Evolutionary conservation across 371 early-diverging fungal genomes (phyloP), one percentile per base, ranked within the genome.

Genomic region (Synchytrium microbalum): DNA sequence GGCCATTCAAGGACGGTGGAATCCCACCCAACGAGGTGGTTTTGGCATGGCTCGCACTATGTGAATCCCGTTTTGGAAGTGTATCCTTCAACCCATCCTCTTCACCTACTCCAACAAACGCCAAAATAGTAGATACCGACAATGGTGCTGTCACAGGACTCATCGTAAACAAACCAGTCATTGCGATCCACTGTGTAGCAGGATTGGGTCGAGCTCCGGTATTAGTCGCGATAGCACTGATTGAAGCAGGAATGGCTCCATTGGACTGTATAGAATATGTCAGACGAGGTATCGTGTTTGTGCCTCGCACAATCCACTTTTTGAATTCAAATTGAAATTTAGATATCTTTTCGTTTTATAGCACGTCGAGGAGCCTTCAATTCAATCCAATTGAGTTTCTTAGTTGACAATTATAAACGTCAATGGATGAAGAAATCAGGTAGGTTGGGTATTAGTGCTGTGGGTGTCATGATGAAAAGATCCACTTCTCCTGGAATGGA

Each of bases 201-300:
- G 90, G 90, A 1, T 80, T 88, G 26, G 88, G 90, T 1, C 72
- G 90, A 66, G 90, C 90, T 3, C 90, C 90, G 0, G 84, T 89
- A 16, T 67, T 90, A 24, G 87, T 88, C 8, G 82, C 86, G 3
- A 73, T 88, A n/a, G 78, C 87, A 0, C 67, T 90, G 28, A 82
- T 90, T 26, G 88, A 90, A 69, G 75, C 77, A n/a, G 88, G 88
- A 30, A 82, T 90, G 83, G 83, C 78, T 62, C 84, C 84, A 23
- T 60, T 88, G 72, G 88, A 88, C 69, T 84, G 86, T 3, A 81
- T 89, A 33, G 79, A 81, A 0, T 82, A 79, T 66, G 79, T 90
- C 31, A 78, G 90, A 57, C 75, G 78, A n/a, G n/a, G n/a, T n/a
- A n/a, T n/a, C n/a, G n/a, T n/a, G n/a, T n/a, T n/a, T n/a, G n/a